phyloP scores from a whole-genome alignment of 2,329 filamentous ascomycete genomes.

The Talaromyces sp. region DNA sequence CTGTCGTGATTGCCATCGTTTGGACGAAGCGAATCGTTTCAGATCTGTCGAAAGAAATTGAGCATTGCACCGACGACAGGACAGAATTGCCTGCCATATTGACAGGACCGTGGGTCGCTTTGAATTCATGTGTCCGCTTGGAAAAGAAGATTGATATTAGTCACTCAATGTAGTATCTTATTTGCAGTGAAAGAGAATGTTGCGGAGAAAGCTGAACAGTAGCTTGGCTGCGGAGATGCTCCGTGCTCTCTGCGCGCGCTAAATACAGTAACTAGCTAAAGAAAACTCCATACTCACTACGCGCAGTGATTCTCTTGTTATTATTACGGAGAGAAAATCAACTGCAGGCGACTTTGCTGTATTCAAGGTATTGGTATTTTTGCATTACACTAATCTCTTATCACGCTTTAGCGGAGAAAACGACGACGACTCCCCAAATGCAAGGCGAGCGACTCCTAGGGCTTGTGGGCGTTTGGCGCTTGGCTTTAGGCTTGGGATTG shows the following conservation, averaged over 20 bases:
- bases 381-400: conserved; percentile 42
- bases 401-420: conserved; percentile 75
- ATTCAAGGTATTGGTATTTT: not conserved
- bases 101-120: not conserved
- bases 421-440: conserved; percentile 49
- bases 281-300: no score
- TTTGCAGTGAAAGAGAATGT: not conserved
- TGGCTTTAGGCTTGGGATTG: conserved; percentile 24
- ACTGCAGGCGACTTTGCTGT: not conserved
- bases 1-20: conserved; percentile 80
- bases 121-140: not conserved
- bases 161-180: not conserved
- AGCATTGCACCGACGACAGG: conserved; percentile 2
- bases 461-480: conserved; percentile 21
- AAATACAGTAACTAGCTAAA: no score
- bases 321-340: not conserved
- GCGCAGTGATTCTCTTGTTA: not conserved
- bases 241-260: not conserved
- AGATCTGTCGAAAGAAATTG: conserved; percentile 3
- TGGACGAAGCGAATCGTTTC: conserved; percentile 55
- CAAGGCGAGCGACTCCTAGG: conserved; percentile 23
- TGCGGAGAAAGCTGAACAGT: not conserved
- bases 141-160: not conserved
- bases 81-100: conserved; percentile 26
- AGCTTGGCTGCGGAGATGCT: conserved; percentile 8